Evolutionary conservation across 2,329 filamentous ascomycete genomes (phyloP).

Genomic region (Talaromyces amestolkiae): DNA sequence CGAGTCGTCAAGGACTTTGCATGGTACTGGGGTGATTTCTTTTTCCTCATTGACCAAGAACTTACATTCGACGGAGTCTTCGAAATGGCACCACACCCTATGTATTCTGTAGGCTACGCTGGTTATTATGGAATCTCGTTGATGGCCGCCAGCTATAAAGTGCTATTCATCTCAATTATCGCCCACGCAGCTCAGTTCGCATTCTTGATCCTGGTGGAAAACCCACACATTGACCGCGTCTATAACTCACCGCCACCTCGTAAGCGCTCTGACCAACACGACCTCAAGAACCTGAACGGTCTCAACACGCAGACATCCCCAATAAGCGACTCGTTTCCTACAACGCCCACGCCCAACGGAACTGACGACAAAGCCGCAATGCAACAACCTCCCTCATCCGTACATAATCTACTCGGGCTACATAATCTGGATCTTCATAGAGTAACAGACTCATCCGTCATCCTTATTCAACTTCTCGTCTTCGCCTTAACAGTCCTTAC

Average conservation of each 20-base stretch:
- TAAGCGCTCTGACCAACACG: slow-evolving; percentile 47
- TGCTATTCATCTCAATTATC: slow-evolving; percentile 92
- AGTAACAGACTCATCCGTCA: slow-evolving; percentile 75
- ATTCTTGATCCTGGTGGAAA: slow-evolving; percentile 88
- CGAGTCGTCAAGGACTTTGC: slow-evolving; percentile 98
- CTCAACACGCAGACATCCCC: slow-evolving; percentile 10
- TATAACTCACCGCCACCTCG: slow-evolving; percentile 84
- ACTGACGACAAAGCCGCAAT: slow-evolving; percentile 35
- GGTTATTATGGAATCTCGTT: slow-evolving; percentile 98
- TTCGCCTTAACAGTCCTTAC: slow-evolving; percentile 70
- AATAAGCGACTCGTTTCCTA: slow-evolving; percentile 18
- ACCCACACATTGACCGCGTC: slow-evolving; percentile 95
- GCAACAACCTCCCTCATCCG: slow-evolving; percentile 62
- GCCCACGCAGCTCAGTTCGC: slow-evolving; percentile 92
- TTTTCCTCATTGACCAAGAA: slow-evolving; percentile 96
- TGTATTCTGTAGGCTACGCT: slow-evolving; percentile 98
- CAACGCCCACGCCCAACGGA: background rate
- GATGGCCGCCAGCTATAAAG: slow-evolving; percentile 96
- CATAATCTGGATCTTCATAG: slow-evolving; percentile 85
- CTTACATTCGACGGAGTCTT: slow-evolving; percentile 98
- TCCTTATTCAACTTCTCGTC: slow-evolving; percentile 74
- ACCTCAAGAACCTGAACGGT: slow-evolving; percentile 1
- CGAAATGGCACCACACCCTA: slow-evolving; percentile 96
- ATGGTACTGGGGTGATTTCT: slow-evolving; percentile 99
- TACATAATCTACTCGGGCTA: slow-evolving; percentile 80